Evolutionary conservation across 768 basidiomycete genomes (phyloP).

Genomic region (Pulveroboletus sp.): DNA sequence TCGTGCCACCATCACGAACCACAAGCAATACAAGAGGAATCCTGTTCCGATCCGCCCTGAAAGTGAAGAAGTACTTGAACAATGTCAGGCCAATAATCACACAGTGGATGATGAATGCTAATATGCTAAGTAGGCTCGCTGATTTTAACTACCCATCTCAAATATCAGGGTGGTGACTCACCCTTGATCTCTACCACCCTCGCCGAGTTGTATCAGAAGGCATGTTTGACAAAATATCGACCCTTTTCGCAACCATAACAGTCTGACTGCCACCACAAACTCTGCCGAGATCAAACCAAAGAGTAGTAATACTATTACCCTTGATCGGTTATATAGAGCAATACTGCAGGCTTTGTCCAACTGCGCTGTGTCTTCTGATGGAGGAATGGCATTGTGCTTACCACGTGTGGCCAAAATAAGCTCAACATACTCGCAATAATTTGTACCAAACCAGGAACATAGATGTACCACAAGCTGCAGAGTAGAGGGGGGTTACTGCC

Average conservation of each 20-base stretch:
- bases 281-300: slow-evolving; percentile 2
- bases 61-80: slow-evolving; percentile 16
- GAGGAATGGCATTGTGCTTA: not conserved
- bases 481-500: slow-evolving; percentile 6
- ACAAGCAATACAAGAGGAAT: slow-evolving; percentile 19
- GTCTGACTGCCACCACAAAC: not conserved
- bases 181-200: slow-evolving; percentile 2
- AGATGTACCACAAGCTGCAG: slow-evolving; percentile 10
- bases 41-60: slow-evolving; percentile 15
- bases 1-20: slow-evolving; percentile 11
- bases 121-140: slow-evolving; percentile 2
- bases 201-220: not conserved
- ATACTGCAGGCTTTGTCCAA: slow-evolving; percentile 4
- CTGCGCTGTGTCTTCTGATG: not conserved
- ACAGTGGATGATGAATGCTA: slow-evolving; percentile 13
- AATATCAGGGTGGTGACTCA: not conserved
- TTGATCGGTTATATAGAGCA: slow-evolving; percentile 18
- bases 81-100: no score
- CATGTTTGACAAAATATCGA: slow-evolving; percentile 1
- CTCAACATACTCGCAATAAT: slow-evolving; percentile 9
- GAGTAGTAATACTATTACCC: slow-evolving; percentile 5
- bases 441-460: slow-evolving; percentile 1
- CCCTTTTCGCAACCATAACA: not conserved
- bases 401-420: slow-evolving; percentile 15
- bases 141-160: not conserved